Conservation (phyloP, 148 eudicot genomes). For the Chenopodium quinoa region DNA sequence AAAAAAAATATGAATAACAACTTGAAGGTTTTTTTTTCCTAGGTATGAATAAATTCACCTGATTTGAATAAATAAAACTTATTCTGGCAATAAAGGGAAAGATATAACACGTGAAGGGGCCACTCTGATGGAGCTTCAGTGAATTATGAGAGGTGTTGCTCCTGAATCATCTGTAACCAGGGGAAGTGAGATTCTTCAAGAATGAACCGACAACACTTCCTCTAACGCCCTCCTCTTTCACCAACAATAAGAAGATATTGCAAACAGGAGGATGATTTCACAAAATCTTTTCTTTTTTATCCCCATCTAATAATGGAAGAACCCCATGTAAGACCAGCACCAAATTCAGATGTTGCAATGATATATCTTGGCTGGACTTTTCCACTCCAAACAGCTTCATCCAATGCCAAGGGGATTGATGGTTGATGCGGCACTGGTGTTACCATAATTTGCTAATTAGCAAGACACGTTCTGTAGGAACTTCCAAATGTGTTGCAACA, state of each 20-base stretch:
- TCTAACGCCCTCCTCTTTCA: neutral
- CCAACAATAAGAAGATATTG: neutral
- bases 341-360: constrained; percentile 89
- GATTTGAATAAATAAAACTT: constrained; percentile 4
- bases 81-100: neutral
- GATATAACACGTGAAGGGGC: neutral
- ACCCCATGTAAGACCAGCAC: constrained; percentile 99
- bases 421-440: constrained; percentile 89
- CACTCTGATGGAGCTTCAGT: constrained; percentile 9
- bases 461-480: constrained; percentile 76
- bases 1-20: neutral
- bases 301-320: constrained; percentile 89
- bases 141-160: constrained; percentile 1
- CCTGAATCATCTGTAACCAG: constrained; percentile 8
- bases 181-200: neutral
- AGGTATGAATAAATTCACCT: neutral
- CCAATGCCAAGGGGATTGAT: constrained; percentile 72
- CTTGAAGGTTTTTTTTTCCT: constrained; percentile 3
- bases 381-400: constrained; percentile 89
- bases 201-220: neutral
- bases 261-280: neutral
- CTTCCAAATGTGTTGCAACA: constrained; percentile 62
- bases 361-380: constrained; percentile 66
- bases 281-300: constrained; percentile 8
- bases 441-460: constrained; percentile 86